Evolutionary conservation across 75 land plant species (phyloP).

Genomic region (Larix kaempferi): DNA sequence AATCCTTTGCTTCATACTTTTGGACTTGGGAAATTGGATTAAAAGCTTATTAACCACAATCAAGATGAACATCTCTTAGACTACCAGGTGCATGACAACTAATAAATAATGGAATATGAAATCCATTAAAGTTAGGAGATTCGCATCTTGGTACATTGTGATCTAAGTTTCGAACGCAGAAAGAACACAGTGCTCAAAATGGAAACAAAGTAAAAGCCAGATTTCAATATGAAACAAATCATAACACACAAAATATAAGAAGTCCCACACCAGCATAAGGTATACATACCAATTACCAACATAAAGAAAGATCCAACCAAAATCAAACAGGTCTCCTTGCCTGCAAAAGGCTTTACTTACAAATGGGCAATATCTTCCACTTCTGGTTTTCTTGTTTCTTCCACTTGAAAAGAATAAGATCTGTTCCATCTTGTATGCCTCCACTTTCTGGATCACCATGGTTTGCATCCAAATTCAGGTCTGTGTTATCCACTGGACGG

Average conservation of each 20-base stretch:
- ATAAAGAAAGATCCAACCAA: not conserved
- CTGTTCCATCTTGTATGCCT: constrained; percentile 30
- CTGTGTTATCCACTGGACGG: constrained; percentile 25
- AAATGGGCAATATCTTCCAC: constrained; percentile 36
- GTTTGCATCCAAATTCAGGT: constrained; percentile 34
- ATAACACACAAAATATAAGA: not conserved
- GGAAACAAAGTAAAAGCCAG: not conserved
- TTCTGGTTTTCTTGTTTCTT: constrained; percentile 45
- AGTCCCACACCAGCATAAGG: not conserved
- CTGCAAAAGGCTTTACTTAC: constrained; percentile 19
- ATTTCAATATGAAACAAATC: not conserved
- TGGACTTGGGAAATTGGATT: constrained; percentile 1
- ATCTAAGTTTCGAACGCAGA: not conserved
- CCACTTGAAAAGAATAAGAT: constrained; percentile 33
- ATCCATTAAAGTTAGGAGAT: not conserved
- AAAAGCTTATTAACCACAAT: not conserved
- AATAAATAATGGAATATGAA: not conserved
- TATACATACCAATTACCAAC: not conserved
- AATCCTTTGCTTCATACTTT: not conserved
- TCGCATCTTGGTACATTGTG: not conserved
- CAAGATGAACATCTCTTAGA: not conserved
- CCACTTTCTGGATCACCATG: constrained; percentile 36
- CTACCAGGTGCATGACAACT: not conserved
- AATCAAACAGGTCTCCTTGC: not conserved
- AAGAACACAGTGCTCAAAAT: not conserved